These are phyloP conservation scores for Davidsoniella neocaledoniae DNA, from an alignment of 2,329 filamentous ascomycete species.

Conservation along the genomic window DNA sequence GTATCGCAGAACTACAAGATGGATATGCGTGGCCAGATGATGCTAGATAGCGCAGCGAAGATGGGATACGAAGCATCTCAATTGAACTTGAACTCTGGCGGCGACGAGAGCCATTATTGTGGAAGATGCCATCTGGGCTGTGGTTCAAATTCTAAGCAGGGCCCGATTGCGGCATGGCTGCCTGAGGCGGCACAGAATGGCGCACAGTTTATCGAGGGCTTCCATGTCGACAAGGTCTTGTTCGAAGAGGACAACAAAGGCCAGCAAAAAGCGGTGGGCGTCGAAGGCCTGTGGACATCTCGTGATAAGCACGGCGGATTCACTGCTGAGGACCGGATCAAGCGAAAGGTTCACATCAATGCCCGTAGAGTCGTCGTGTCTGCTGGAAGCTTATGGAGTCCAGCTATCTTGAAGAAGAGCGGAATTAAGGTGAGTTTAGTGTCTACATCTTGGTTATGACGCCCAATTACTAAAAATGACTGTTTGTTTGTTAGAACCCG, in stretches of 20 bases:
- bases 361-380: slow-evolving; percentile 72
- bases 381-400: slow-evolving; percentile 59
- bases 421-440: slow-evolving; percentile 44
- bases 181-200: slow-evolving; percentile 64
- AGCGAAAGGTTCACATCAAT: slow-evolving; percentile 50
- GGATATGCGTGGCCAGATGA: slow-evolving; percentile 55
- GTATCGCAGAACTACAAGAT: slow-evolving; percentile 47
- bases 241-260: slow-evolving; percentile 38
- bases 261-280: slow-evolving; percentile 49
- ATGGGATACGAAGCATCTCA: slow-evolving; percentile 53
- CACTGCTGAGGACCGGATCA: slow-evolving; percentile 26
- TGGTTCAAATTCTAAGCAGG: slow-evolving; percentile 56
- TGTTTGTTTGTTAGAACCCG: slow-evolving; percentile 35
- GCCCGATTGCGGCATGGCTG: slow-evolving; percentile 59
- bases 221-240: slow-evolving; percentile 50
- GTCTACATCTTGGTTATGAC: background rate
- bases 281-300: slow-evolving; percentile 38
- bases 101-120: slow-evolving; percentile 52
- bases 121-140: slow-evolving; percentile 46
- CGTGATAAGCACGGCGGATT: slow-evolving; percentile 14
- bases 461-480: slow-evolving; percentile 6
- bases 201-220: slow-evolving; percentile 70
- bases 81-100: slow-evolving; percentile 67
- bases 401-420: slow-evolving; percentile 59
- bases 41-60: slow-evolving; percentile 60